These are phyloP conservation scores for Cyphellophora europaea DNA, from an alignment of 2,329 filamentous ascomycete genomes.

Conservation along the genomic window DNA sequence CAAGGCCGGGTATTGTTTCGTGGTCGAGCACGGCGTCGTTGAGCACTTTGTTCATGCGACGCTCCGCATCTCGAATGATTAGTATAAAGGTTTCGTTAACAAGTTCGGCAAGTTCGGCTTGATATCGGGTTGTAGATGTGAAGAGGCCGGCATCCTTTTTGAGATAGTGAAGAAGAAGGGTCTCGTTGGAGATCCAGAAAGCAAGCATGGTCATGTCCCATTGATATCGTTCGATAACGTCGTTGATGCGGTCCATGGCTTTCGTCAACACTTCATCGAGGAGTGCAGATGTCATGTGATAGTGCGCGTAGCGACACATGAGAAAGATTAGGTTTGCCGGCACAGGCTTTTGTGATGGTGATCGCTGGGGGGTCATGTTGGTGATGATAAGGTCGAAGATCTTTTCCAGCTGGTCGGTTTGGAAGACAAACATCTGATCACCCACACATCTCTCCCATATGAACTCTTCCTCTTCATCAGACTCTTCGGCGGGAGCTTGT, in stretches of 20 bases:
- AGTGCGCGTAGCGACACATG: constrained; percentile 90
- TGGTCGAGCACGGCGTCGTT: constrained; percentile 93
- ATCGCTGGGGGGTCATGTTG: constrained; percentile 93
- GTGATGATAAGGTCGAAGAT: constrained; percentile 96
- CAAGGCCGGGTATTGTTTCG: constrained; percentile 94
- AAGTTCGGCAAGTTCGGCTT: constrained; percentile 84
- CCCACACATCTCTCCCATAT: constrained; percentile 90
- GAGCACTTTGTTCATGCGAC: constrained; percentile 90
- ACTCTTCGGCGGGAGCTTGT: constrained; percentile 62
- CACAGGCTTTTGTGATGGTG: constrained; percentile 93
- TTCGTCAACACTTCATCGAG: constrained; percentile 70
- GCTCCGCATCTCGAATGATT: constrained; percentile 90
- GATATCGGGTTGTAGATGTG: constrained; percentile 75
- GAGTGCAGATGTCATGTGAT: constrained; percentile 81
- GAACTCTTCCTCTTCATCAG: constrained; percentile 76
- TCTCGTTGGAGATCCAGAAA: constrained; percentile 98
- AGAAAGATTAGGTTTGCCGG: constrained; percentile 96
- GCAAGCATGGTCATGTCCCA: constrained; percentile 99
- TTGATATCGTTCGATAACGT: constrained; percentile 83
- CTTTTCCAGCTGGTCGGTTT: constrained; percentile 81
- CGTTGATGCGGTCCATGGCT: constrained; percentile 93
- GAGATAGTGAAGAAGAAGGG: constrained; percentile 86
- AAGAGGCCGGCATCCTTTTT: constrained; percentile 85
- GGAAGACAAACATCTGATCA: constrained; percentile 99
- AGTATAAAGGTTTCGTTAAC: constrained; percentile 98